A percentile compares a stretch with the other conserved stretches of the same genome.
Conservation (phyloP, 2,329 filamentous ascomycete genomes). For the Fusarium coffeatum region DNA sequence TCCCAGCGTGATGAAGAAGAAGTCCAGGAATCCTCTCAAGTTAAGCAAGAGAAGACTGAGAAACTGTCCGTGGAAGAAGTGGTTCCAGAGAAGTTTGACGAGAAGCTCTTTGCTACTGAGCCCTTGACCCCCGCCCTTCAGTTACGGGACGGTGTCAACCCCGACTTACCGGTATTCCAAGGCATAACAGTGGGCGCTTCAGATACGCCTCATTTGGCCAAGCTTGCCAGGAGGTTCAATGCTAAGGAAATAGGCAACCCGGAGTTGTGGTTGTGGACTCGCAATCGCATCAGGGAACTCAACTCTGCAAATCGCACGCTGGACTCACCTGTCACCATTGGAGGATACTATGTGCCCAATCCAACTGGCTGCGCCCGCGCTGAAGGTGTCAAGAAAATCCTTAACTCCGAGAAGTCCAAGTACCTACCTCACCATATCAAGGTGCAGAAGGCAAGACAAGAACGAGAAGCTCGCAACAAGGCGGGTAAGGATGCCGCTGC, state of each 20-base stretch:
- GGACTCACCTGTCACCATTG: constrained; percentile 59
- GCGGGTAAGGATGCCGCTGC: constrained; percentile 73
- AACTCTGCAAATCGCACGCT: constrained; percentile 55
- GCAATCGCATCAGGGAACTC: constrained; percentile 66
- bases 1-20: constrained; percentile 56
- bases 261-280: constrained; percentile 68
- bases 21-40: constrained; percentile 27
- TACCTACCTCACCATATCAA: constrained; percentile 98
- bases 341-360: constrained; percentile 86
- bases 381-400: constrained; percentile 93
- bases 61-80: constrained; percentile 47
- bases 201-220: constrained; percentile 63
- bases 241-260: constrained; percentile 60
- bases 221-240: constrained; percentile 61
- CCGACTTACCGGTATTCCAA: constrained; percentile 60
- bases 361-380: constrained; percentile 87
- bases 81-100: constrained; percentile 57
- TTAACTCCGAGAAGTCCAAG: constrained; percentile 97
- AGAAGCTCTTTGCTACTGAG: constrained; percentile 62
- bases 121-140: constrained; percentile 58
- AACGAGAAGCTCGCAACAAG: constrained; percentile 82
- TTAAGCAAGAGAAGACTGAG: constrained; percentile 25
- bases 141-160: constrained; percentile 58
- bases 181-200: constrained; percentile 56
- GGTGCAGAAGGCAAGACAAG: constrained; percentile 89